Evolutionary conservation across 345 rosid species (phyloP), one percentile per base, ranked within the genome.

Genomic region (Draba incana): DNA sequence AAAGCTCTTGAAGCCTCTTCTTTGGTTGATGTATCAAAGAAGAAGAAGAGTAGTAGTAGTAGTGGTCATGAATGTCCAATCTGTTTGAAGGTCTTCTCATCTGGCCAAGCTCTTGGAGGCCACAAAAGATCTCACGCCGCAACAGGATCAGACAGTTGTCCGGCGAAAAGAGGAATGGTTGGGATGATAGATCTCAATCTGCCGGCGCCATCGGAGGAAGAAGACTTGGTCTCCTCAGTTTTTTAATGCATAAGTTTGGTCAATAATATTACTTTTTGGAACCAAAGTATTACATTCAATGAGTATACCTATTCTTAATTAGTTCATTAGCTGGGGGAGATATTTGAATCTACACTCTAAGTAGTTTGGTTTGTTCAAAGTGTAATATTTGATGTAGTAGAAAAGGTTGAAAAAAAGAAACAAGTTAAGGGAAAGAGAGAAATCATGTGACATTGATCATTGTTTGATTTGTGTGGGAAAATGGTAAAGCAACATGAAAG

Each of bases 71-170:
- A 85, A 75, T 92, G 98, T 46, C 92, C 90, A 5, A 84, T 81
- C 49, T 92, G 98, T 77, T 77, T 62, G 25, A 80, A 89, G 75
- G 92, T 84, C 10, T 89, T 89, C 65, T 64, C 88, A 2, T 88
- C 96, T 7, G 98, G 98, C n/a, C 98, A 92, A 81, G 98, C 98
- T 0, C 84, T 92, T 3, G 98, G 98, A 20, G 98, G 98, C 3
- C 98, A 92, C 78, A 92, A 89, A 78, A 82, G 96, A 78, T 84
- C 96, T 49, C 98, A 92, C 8, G 39, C 39, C 71, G 77, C 48
- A 68, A 64, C 54, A 77, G 78, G 41, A 60, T 2, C 12, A 42
- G 51, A 13, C 2, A 79, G 69, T 67, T 65, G 66, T 2, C 57
- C 52, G 9, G n/a, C 39, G 81, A 43, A 10, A 47, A 58, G 80